Base-by-base conservation (phyloP, 2,329 filamentous ascomycete species). In the Geoglossum cookeanum region DNA sequence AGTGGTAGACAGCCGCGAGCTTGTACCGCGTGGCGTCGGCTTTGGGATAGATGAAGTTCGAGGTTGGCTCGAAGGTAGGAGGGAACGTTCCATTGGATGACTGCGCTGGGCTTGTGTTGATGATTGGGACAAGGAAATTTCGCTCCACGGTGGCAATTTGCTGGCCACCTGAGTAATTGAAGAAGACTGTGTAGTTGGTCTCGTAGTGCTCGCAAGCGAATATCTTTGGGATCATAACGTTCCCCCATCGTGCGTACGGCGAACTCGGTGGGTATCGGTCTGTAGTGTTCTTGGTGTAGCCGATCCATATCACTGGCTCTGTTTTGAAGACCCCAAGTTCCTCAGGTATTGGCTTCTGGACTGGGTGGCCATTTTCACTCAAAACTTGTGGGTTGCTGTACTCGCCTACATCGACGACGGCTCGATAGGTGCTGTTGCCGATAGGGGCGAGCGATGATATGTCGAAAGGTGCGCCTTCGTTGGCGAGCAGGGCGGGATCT, bases 301-400 rank as follows among this genome's bases (percentile, higher is more conserved):
- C 70, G 29, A 72, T 61, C 68, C 69, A 72, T 9, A 73, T 57
- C n/a, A 69, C 61, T 0, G 71, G 70, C 57, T 72, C 70, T 1
- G 67, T 68, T 15, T 66, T 61, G 47, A 73, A 67, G 3, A 65
- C 67, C 1, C 71, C 71, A 1, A 71, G 62, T n/a, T 67, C 29
- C 1, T 67, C 68, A 42, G 63, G 68, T 0, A 64, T 65, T 1
- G 63, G 62, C 1, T 58, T 32, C 15, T 47, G 62, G 39, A 57
- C 65, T 1, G 65, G 66, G 30, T 69, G 64, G 32, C 69, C 72
- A 9, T 66, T 68, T 1, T 62, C 35, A 3, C 59, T 57, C 13
- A 64, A 62, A 0, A 66, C 62, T 58, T 71, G 69, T 3, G 59
- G 56, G 1, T 32, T 29, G 1, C 59, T 59, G 59, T 72, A 72